Percentiles rank a stretch among this genome's conserved stretches.
phyloP scores from a whole-genome alignment of 805 yeast species.

The Wickerhamomyces queroliae region DNA sequence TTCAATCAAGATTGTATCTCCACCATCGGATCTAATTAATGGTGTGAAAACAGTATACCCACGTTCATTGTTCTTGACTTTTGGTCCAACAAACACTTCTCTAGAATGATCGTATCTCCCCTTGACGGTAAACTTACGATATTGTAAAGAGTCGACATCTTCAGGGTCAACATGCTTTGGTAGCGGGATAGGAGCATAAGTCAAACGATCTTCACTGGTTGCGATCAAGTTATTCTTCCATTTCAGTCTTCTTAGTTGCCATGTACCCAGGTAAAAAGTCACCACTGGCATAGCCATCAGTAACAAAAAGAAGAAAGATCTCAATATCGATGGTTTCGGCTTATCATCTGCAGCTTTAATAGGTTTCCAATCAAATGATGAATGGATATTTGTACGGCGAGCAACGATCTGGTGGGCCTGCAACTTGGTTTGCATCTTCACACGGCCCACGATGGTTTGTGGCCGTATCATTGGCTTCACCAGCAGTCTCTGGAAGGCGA shows the following conservation, averaged over 20 bases:
- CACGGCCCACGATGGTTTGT: too few species aligned
- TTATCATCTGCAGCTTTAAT: slow-evolving; percentile 40
- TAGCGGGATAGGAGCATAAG: slow-evolving; percentile 64
- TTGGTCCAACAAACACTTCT: slow-evolving; percentile 91
- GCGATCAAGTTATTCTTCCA: slow-evolving; percentile 89
- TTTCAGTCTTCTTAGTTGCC: slow-evolving; percentile 82
- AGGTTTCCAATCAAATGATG: slow-evolving; percentile 83
- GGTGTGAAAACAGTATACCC: slow-evolving; percentile 86
- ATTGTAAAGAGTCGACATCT: slow-evolving; percentile 70
- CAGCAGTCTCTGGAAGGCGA: too few species aligned
- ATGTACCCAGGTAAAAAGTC: slow-evolving; percentile 80
- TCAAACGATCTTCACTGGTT: slow-evolving; percentile 73
- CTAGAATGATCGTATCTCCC: slow-evolving; percentile 81
- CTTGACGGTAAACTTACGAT: slow-evolving; percentile 65
- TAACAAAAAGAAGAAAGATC: slow-evolving; percentile 28
- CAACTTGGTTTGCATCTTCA: too few species aligned
- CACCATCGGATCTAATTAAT: slow-evolving; percentile 66
- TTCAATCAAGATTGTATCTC: slow-evolving; percentile 72
- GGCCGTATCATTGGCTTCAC: too few species aligned
- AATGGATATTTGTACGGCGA: slow-evolving; percentile 11
- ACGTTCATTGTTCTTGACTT: slow-evolving; percentile 52
- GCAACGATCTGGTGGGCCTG: background rate
- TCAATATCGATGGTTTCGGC: slow-evolving; percentile 23
- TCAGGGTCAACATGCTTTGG: slow-evolving; percentile 64
- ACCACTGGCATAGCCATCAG: slow-evolving; percentile 76